Conservation (phyloP, 192 early-diverging fungal species). For the Hyaloraphidium curvatum region DNA sequence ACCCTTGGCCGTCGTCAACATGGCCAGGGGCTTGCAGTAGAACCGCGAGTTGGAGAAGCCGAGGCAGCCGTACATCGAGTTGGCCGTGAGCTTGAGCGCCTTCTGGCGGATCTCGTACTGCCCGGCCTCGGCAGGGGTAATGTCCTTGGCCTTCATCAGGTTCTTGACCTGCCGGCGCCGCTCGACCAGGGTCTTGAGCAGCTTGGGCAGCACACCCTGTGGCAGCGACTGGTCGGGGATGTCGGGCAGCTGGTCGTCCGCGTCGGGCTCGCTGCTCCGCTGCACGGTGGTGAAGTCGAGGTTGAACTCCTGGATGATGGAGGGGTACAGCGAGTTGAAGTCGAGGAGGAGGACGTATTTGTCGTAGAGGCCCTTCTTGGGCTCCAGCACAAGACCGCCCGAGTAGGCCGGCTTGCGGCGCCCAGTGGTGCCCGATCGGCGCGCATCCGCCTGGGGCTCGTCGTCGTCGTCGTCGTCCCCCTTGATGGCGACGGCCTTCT, state of each 20-base stretch:
- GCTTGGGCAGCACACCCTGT: constrained; percentile 65
- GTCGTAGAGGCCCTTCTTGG: constrained; percentile 93
- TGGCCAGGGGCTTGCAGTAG: constrained; percentile 90
- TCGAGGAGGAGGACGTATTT: constrained; percentile 85
- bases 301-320: constrained; percentile 99
- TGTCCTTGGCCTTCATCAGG: constrained; percentile 43
- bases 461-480: constrained; percentile 12
- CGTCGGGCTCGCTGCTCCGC: constrained; percentile 9
- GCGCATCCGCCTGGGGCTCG: neutral
- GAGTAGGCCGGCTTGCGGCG: constrained; percentile 78
- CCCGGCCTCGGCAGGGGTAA: neutral
- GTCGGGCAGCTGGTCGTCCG: constrained; percentile 54
- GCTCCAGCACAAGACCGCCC: constrained; percentile 93
- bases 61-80: constrained; percentile 97
- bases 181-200: constrained; percentile 77
- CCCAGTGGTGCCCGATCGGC: constrained; percentile 13
- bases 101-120: constrained; percentile 82
- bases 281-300: constrained; percentile 97
- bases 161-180: constrained; percentile 74
- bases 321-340: constrained; percentile 98
- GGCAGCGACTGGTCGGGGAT: constrained; percentile 41
- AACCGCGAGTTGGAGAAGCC: constrained; percentile 84
- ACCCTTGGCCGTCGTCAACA: constrained; percentile 87
- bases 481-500: constrained; percentile 10
- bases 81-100: constrained; percentile 92